Percentiles rank a stretch among this genome's conserved stretches.
phyloP scores from a whole-genome alignment of 1,284 basidiomycete species.

The Pisolithus thermaeus region DNA sequence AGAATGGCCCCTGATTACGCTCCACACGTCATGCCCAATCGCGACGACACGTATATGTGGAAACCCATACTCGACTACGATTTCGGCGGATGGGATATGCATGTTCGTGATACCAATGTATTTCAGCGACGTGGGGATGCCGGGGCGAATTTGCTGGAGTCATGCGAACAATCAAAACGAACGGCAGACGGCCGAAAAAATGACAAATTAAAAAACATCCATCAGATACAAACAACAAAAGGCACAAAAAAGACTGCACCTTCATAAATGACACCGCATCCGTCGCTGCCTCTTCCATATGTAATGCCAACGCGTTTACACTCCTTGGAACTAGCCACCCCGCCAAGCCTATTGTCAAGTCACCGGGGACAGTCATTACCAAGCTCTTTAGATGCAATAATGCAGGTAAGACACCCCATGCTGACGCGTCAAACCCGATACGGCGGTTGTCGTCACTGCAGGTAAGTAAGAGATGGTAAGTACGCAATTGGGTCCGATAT shows the following conservation, averaged over 20 bases:
- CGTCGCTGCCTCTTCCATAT: constrained; percentile 34
- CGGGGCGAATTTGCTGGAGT: constrained; percentile 51
- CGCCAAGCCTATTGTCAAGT: constrained; percentile 56
- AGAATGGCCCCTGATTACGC: constrained; percentile 28
- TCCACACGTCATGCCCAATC: constrained; percentile 51
- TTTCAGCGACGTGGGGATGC: constrained; percentile 47
- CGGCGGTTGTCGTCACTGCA: constrained; percentile 38
- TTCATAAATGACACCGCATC: constrained; percentile 28
- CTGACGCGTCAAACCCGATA: constrained; percentile 59
- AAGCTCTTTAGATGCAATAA: constrained; percentile 45
- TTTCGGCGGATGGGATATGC: constrained; percentile 36
- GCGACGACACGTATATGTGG: constrained; percentile 51
- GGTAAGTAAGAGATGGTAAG: constrained; percentile 48
- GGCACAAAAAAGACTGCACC: constrained; percentile 28
- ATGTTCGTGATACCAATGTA: constrained; percentile 51
- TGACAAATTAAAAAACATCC: too few relatives aligned
- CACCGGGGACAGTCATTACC: constrained; percentile 56
- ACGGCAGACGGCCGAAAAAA: too few relatives aligned
- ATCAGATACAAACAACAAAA: constrained; percentile 6
- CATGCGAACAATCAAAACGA: background rate
- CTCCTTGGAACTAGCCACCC: constrained; percentile 62
- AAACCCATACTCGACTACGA: constrained; percentile 53
- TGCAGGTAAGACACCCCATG: constrained; percentile 65
- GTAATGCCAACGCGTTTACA: constrained; percentile 48
- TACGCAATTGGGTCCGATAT: constrained; percentile 45